These are phyloP conservation scores for Colletotrichum scovillei DNA, from an alignment of 2,329 filamentous ascomycete species.

Conservation along the genomic window DNA sequence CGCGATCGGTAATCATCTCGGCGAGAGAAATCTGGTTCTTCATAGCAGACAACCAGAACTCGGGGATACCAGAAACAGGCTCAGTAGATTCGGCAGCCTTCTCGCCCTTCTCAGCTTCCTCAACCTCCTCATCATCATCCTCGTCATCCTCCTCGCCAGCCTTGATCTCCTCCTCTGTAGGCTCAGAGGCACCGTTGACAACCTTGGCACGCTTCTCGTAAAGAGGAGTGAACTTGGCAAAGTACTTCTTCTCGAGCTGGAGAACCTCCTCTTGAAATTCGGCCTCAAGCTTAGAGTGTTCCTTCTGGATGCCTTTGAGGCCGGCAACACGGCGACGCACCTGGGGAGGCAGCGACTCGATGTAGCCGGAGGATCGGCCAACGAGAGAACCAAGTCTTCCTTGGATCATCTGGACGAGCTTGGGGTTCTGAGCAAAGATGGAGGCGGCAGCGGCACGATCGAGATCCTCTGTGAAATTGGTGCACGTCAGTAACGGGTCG, in stretches of 20 bases:
- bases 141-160: slow-evolving; percentile 85
- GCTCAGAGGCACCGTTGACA: slow-evolving; percentile 87
- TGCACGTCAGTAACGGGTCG: slow-evolving; percentile 38
- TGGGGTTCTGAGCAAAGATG: slow-evolving; percentile 95
- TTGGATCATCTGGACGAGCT: slow-evolving; percentile 97
- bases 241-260: slow-evolving; percentile 99
- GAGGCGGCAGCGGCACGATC: slow-evolving; percentile 89
- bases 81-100: slow-evolving; percentile 63
- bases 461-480: slow-evolving; percentile 78
- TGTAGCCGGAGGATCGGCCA: slow-evolving; percentile 95
- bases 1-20: slow-evolving; percentile 98
- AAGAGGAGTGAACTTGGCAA: slow-evolving; percentile 96
- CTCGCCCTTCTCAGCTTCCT: slow-evolving; percentile 67
- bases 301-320: slow-evolving; percentile 97
- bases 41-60: slow-evolving; percentile 99
- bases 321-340: slow-evolving; percentile 95
- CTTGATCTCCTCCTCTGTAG: slow-evolving; percentile 86
- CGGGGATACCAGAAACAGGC: slow-evolving; percentile 83
- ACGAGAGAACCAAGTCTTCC: slow-evolving; percentile 93
- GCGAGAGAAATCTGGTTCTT: slow-evolving; percentile 98
- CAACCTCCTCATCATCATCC: slow-evolving; percentile 72
- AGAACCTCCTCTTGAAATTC: slow-evolving; percentile 99
- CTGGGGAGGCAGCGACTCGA: slow-evolving; percentile 90
- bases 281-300: slow-evolving; percentile 97
- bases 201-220: slow-evolving; percentile 96